Evolutionary conservation across 495 filamentous ascomycete species (phyloP).

Genomic region (Penicillium arizonense): DNA sequence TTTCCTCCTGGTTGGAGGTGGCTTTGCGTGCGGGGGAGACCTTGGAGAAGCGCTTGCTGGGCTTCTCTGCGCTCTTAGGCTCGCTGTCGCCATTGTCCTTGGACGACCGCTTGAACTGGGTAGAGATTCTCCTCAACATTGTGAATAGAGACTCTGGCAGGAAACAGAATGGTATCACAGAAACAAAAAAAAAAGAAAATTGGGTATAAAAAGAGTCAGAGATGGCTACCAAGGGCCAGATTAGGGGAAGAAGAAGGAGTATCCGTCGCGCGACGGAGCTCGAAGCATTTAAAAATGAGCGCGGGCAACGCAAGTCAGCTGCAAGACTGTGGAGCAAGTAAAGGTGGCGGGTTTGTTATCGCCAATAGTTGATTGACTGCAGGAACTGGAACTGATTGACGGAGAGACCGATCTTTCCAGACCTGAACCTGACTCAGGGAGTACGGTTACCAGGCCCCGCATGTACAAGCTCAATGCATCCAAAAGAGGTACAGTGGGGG

Average conservation of each 20-base stretch:
- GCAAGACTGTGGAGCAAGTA: conserved; percentile 27
- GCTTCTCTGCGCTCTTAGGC: conserved; percentile 34
- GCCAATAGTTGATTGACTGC: conserved; percentile 31
- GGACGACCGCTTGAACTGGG: conserved; percentile 46
- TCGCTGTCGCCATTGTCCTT: conserved; percentile 46
- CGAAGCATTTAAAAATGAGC: conserved; percentile 27
- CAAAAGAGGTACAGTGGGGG: conserved; percentile 3
- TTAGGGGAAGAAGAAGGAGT: conserved; percentile 9
- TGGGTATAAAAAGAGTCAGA: conserved; percentile 2
- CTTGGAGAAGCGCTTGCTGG: conserved; percentile 42
- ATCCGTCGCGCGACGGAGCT: conserved; percentile 3
- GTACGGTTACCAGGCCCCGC: conserved; percentile 16
- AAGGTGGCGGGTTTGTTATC: conserved; percentile 33
- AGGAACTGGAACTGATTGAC: conserved; percentile 13
- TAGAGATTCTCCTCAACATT: conserved; percentile 52
- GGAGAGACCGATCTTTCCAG: conserved; percentile 13
- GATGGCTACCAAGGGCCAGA: conserved; percentile 15
- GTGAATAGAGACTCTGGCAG: conserved; percentile 17
- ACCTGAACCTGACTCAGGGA: conserved; percentile 7
- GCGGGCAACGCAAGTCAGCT: conserved; percentile 22
- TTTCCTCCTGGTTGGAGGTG: conserved; percentile 30
- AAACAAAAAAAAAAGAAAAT: conserved; percentile 6
- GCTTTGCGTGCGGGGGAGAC: conserved; percentile 29
- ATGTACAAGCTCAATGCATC: conserved; percentile 19
- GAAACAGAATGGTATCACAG: conserved; percentile 12